Base-by-base conservation (phyloP, 2,329 filamentous ascomycete genomes). In the Sporothrix protearum region DNA sequence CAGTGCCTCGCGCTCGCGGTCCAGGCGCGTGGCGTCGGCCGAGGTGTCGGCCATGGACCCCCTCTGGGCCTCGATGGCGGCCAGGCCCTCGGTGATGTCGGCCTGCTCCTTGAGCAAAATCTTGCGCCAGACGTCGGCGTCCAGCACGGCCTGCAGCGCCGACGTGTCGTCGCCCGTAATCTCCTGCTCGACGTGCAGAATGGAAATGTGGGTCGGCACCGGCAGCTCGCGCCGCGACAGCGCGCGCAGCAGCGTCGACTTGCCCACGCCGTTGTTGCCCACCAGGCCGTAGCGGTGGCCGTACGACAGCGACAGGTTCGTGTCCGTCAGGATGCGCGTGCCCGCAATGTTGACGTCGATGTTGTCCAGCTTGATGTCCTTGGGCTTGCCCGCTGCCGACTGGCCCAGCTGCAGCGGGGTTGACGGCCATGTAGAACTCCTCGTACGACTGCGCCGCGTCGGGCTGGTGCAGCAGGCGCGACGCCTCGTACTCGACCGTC, bases 361-460 rank as follows among this genome's bases (percentile, higher is more conserved):
- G 77, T 92, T 94, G 82, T 99, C 96, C 76, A 99, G 85, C 84
- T 98, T 99, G 86, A 99, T 94, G 80, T 99, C 96, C 86, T 99
- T 99, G 81, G 94, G 97, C 89, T 98, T 99, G 76, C 89, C 88
- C 42, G 90, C 87, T 73, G 90, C 81, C 71, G 87, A 81, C 75
- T 86, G 83, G 70, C 94, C 95, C 73, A 98, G 78, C 80, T 98
- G 95, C 74, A 99, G 87, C 73, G 96, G 96, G 96, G 81, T 99
- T 99, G 84, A 99, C 96, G 70, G 93, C 91, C 96, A 99, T 98
- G 87, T 97, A 99, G 83, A 99, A 98, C 80, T 99, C 96, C 82
- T 99, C 96, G 80, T 99, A 99, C 53, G 93, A 96, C 85, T 97
- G 91, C 14, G 94, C 85, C 77, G 91, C 88, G 77, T 95, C 91